phyloP scores from a whole-genome alignment of 352 stramenopile species.

The Globisporangium iwayamae region DNA sequence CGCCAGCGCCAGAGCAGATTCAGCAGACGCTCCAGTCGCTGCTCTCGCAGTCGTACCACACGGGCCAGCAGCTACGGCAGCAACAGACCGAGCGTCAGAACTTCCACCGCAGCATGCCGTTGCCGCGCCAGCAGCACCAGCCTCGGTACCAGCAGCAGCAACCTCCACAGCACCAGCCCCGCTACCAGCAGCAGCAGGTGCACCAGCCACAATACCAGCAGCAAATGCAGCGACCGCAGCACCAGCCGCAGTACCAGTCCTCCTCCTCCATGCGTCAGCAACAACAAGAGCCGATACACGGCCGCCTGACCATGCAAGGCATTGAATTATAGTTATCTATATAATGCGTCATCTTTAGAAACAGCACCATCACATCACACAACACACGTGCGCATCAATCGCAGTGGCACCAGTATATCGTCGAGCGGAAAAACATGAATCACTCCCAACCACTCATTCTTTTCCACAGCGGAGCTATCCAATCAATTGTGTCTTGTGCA shows the following conservation, averaged over 20 bases:
- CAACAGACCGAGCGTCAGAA: conserved; percentile 25
- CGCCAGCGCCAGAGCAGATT: conserved; percentile 28
- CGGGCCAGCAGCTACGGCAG: conserved; percentile 44
- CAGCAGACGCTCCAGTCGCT: conserved; percentile 41
- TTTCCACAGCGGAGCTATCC: no score
- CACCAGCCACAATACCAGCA: not conserved
- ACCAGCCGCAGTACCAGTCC: not conserved
- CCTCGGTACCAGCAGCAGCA: not conserved
- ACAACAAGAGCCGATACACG: conserved; percentile 7
- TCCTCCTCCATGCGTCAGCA: not conserved
- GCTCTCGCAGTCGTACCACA: conserved; percentile 51
- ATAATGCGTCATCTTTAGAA: not conserved
- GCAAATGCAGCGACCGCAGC: not conserved
- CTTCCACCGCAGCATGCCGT: not conserved
- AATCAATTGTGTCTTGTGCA: no score
- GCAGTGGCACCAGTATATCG: no score
- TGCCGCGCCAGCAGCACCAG: not conserved
- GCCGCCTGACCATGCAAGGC: conserved; percentile 15
- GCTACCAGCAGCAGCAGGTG: not conserved
- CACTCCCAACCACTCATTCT: no score
- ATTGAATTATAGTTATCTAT: conserved; percentile 14
- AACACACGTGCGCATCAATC: not conserved
- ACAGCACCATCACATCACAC: not conserved
- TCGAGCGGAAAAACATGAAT: no score
- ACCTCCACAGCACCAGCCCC: not conserved